Base-by-base conservation (phyloP, 192 early-diverging fungal genomes). In the Coemansia sp. region DNA sequence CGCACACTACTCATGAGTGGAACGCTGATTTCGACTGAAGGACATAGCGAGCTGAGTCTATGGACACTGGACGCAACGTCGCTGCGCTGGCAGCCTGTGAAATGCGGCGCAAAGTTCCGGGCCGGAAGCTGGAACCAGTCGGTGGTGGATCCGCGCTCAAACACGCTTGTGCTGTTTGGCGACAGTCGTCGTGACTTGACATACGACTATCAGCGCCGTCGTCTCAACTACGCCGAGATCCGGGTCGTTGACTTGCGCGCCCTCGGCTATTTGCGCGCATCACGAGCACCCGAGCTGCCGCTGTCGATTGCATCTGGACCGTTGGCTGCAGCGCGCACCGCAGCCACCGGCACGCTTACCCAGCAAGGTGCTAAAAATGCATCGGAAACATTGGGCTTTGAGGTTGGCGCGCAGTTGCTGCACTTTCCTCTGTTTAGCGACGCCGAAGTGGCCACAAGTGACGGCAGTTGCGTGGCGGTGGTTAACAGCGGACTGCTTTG, bases 111-210 rank as follows among this genome's bases (percentile, higher is more conserved):
- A 0, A 76, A 85, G 48, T 89, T 93, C 54, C 78, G 72, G 32
- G 67, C 83, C 9, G 91, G 91, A 22, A 90, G 88, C 51, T 93
- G 91, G 91, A 93, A 93, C 75, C 75, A 87, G 62, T 89, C 89
- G 21, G 63, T 89, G 4, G 64, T 93, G 7, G 82, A 87, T 43
- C 86, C 88, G 43, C 66, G 68, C 11, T 72, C 83, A 15, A 91
- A 91, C 49, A 83, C 83, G 29, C 86, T 88, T 62, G 63, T 90
- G 11, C 85, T 91, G 27, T 89, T 93, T 79, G 91, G 91, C 17
- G 84, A 93, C 65, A 84, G 77, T 43, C 75, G 82, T 11, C 83
- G 91, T 21, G 85, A 73, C 37, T 76, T 91, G 56, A 76, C 86
- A 4, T 88, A 91, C 50, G 91, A 93, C 67, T 93, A 93, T 60